Base-by-base conservation (phyloP, 75 land plant genomes). In the Sequoiadendron giganteum region DNA sequence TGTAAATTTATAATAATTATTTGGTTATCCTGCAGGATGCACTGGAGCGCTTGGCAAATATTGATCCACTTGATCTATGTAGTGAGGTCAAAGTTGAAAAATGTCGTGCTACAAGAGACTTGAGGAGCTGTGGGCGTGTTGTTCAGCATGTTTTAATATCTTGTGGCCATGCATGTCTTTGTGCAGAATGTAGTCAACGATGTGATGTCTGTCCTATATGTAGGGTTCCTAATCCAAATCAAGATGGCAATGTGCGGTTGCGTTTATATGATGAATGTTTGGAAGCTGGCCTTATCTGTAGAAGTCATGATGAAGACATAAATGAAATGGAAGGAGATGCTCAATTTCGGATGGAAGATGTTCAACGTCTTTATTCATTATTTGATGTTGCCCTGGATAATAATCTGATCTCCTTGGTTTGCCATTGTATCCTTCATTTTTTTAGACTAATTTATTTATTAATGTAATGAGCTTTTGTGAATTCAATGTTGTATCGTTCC, bases 201-300 rank as follows among this genome's bases (percentile, higher is more conserved):
- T 97, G 96, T 91, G 99, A 97, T 86, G 32, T 90, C 68, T 98
- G 99, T 83, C 99, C 99, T 16, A 96, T 98, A 48, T 98, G 99
- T 90, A 92, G 97, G 85, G 89, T 86, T 25, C 92, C 95, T 1
- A 78, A 96, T 18, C 89, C 92, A 58, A 94, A 89, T 30, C 87
- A 43, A 81, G 93, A 90, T 7, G 86, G 85, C 48, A 90, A 72
- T 73, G 58, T 88, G 28, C 90, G 90, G 48, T 92, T 91, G 43
- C 94, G 99, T 18, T 94, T 98, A 28, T 98, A 94, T 32, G 87
- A 97, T 48, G 91, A 97, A 88, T 97, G 99, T 58, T 45, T 95
- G 14, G 95, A 93, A 18, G 99, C 97, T 73, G 99, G 99, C 10
- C 93, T 98, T n/a, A 92, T 98, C 13, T 89, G 93, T 19, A 93